Conservation (phyloP, 2,329 filamentous ascomycete species). For the Aureobasidium namibiae region DNA sequence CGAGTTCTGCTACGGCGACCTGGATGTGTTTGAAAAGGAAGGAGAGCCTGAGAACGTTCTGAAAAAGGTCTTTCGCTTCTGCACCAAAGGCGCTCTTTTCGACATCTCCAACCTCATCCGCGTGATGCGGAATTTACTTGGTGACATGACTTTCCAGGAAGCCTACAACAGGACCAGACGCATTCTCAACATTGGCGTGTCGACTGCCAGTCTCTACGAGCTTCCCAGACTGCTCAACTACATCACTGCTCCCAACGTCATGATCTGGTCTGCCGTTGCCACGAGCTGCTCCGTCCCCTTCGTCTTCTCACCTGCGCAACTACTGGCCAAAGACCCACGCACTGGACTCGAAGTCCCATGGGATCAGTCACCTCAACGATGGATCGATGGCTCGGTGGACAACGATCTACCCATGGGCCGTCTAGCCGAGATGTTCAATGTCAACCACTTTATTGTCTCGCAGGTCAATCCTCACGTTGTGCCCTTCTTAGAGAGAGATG, state of each 20-base stretch:
- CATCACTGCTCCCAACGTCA: slow-evolving; percentile 83
- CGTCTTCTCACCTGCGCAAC: slow-evolving; percentile 68
- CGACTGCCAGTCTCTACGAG: slow-evolving; percentile 78
- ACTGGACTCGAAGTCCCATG: slow-evolving; percentile 72
- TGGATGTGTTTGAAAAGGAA: slow-evolving; percentile 67
- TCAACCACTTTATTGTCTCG: slow-evolving; percentile 96
- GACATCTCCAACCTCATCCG: slow-evolving; percentile 73
- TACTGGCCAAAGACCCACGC: slow-evolving; percentile 76
- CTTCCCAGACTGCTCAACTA: slow-evolving; percentile 84
- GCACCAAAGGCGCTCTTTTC: slow-evolving; percentile 77
- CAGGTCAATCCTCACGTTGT: slow-evolving; percentile 94
- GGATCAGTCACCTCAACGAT: slow-evolving; percentile 77
- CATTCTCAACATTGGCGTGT: slow-evolving; percentile 91
- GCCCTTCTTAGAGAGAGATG: slow-evolving; percentile 72
- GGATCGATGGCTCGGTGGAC: slow-evolving; percentile 92
- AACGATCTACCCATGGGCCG: slow-evolving; percentile 88
- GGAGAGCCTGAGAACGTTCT: slow-evolving; percentile 54
- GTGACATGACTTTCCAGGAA: slow-evolving; percentile 90
- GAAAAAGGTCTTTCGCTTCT: slow-evolving; percentile 59
- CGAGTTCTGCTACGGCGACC: slow-evolving; percentile 68
- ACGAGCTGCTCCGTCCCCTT: slow-evolving; percentile 89
- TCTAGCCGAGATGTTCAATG: slow-evolving; percentile 91
- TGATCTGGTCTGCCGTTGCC: slow-evolving; percentile 95
- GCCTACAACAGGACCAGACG: slow-evolving; percentile 89
- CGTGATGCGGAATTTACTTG: slow-evolving; percentile 73